Conservation (phyloP, 169 alveolate species). For the Plasmodium malariae region DNA sequence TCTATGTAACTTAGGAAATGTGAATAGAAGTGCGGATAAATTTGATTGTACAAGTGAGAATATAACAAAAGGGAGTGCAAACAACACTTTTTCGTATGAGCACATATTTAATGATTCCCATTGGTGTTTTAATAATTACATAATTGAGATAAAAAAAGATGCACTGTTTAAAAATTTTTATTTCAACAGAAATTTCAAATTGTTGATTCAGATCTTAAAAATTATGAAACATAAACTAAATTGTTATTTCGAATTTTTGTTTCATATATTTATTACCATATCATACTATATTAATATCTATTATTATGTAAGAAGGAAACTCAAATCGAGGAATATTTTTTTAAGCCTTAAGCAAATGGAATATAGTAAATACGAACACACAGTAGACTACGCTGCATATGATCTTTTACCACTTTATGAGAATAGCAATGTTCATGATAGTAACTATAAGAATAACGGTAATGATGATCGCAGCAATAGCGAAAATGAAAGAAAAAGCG, state of each 20-base stretch:
- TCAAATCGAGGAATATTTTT: constrained; percentile 1
- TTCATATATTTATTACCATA: constrained; percentile 70
- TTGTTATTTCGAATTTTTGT: constrained; percentile 25
- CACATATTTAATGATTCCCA: constrained; percentile 30
- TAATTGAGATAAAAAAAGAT: constrained; percentile 74
- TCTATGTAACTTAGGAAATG: background rate
- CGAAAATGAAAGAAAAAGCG: background rate
- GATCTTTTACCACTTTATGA: no score
- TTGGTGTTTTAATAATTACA: constrained; percentile 40
- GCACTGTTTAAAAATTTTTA: constrained; percentile 20
- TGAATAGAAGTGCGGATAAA: background rate
- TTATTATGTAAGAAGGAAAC: constrained; percentile 18
- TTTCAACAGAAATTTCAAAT: constrained; percentile 32
- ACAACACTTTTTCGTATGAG: constrained; percentile 39
- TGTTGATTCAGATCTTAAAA: constrained; percentile 36
- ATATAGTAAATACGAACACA: no score
- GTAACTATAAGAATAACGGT: no score
- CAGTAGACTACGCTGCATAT: no score
- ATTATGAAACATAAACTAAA: constrained; percentile 63
- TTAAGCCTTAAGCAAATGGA: constrained; percentile 6
- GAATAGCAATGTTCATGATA: no score
- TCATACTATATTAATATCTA: constrained; percentile 53
- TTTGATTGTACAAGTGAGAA: no score
- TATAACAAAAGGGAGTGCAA: background rate
- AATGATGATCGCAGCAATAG: background rate